A percentile compares a stretch with the other conserved stretches of the same genome.
Conservation (phyloP, 1,284 basidiomycete genomes). For the Apiotrichum siamense region DNA sequence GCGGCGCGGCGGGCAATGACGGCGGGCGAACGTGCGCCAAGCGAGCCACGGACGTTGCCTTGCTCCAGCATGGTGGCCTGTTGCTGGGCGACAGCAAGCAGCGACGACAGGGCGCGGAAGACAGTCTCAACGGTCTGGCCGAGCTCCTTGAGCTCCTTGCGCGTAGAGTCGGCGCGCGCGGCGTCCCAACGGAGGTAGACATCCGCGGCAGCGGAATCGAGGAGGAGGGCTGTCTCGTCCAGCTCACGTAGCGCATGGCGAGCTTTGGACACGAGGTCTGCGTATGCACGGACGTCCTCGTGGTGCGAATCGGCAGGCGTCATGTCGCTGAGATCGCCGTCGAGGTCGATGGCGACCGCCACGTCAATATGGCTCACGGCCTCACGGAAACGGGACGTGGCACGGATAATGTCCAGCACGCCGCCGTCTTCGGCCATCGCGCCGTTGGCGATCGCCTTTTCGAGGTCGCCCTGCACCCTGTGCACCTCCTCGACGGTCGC, state of each 20-base stretch:
- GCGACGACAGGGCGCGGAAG: slow-evolving; percentile 23
- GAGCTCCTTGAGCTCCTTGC: slow-evolving; percentile 13
- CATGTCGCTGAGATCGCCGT: slow-evolving; percentile 25
- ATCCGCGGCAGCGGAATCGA: slow-evolving; percentile 16
- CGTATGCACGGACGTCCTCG: slow-evolving; percentile 29
- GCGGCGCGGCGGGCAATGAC: neutral
- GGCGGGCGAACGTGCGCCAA: slow-evolving; percentile 23
- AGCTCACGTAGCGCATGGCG: slow-evolving; percentile 30
- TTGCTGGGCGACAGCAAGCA: slow-evolving; percentile 30
- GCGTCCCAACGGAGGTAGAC: slow-evolving; percentile 12
- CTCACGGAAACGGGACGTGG: slow-evolving; percentile 18
- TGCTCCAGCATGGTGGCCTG: slow-evolving; percentile 25
- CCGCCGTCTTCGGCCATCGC: neutral
- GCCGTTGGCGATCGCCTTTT: slow-evolving; percentile 13
- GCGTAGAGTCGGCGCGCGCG: neutral
- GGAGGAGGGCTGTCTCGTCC: slow-evolving; percentile 21
- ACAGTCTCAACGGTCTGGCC: slow-evolving; percentile 16
- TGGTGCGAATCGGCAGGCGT: slow-evolving; percentile 4
- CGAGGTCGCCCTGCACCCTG: slow-evolving; percentile 24
- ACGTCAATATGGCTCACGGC: slow-evolving; percentile 35
- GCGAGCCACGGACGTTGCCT: slow-evolving; percentile 24
- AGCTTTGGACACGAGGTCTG: slow-evolving; percentile 34
- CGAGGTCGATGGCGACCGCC: slow-evolving; percentile 42
- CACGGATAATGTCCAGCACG: slow-evolving; percentile 22
- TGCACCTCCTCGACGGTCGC: slow-evolving; percentile 22